phyloP scores from a whole-genome alignment of 176 grass and related monocot genomes.

The Triticum turgidum region DNA sequence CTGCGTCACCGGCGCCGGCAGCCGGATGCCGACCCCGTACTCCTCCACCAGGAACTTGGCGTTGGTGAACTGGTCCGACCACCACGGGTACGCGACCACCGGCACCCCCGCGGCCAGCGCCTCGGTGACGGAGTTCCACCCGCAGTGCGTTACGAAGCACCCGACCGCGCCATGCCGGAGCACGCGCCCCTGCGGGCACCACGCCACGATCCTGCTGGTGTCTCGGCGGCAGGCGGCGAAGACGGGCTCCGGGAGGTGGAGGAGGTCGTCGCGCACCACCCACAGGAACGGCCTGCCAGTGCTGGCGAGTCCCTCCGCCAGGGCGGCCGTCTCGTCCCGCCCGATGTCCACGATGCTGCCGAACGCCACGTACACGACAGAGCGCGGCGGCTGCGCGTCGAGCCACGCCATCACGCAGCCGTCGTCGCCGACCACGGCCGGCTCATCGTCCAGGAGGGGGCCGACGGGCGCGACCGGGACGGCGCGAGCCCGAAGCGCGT shows the following conservation, averaged over 20 bases:
- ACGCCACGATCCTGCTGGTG: constrained; percentile 16
- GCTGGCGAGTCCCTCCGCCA: constrained; percentile 33
- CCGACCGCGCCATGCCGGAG: constrained; percentile 47
- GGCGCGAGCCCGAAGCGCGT: no score
- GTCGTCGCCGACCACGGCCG: not conserved
- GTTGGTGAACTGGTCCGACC: constrained; percentile 57
- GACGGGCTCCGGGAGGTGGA: not conserved
- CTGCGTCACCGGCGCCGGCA: constrained; percentile 20
- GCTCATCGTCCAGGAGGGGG: constrained; percentile 36
- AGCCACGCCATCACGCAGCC: constrained; percentile 50
- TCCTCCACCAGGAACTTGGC: constrained; percentile 49
- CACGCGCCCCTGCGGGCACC: constrained; percentile 53
- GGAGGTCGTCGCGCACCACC: constrained; percentile 45
- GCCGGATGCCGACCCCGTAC: constrained; percentile 44
- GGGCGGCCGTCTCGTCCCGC: constrained; percentile 28
- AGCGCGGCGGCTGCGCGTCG: constrained; percentile 1
- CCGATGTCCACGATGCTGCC: constrained; percentile 52
- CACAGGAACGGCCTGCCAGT: constrained; percentile 47
- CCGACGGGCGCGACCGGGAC: no score
- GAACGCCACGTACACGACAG: constrained; percentile 63
- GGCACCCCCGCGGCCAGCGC: constrained; percentile 48
- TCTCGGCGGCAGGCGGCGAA: not conserved
- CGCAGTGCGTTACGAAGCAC: constrained; percentile 72
- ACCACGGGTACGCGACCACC: constrained; percentile 54
- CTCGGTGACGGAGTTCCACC: constrained; percentile 72